Conservation (phyloP, 306 rosid genomes). For the Malus sylvestris region DNA sequence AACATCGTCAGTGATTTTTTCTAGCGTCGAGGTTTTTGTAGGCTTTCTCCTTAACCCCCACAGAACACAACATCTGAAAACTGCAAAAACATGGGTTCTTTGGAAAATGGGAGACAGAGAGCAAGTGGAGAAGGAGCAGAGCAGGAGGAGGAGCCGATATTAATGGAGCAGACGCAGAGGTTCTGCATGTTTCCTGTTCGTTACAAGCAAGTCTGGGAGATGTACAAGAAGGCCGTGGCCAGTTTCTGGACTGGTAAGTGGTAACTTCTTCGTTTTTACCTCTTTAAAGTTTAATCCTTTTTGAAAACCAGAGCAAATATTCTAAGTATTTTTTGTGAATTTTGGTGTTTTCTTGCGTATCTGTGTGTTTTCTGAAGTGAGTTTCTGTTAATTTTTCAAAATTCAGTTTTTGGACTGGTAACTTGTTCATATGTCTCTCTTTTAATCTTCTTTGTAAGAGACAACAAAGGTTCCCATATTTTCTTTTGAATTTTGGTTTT, state of each 20-base stretch:
- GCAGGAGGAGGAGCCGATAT: slow-evolving; percentile 49
- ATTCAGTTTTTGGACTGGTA: neutral
- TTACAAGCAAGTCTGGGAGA: slow-evolving; percentile 76
- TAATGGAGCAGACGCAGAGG: slow-evolving; percentile 64
- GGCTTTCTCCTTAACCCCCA: slow-evolving; percentile 11
- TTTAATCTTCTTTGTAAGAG: neutral
- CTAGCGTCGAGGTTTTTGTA: slow-evolving; percentile 10
- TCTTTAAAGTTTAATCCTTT: neutral
- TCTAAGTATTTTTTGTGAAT: neutral
- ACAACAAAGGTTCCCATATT: neutral
- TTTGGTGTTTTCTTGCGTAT: neutral
- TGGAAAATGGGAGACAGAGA: slow-evolving; percentile 25
- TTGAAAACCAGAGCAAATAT: no score
- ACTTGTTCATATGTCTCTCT: no score
- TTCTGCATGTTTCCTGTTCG: slow-evolving; percentile 84
- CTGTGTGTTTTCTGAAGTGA: neutral
- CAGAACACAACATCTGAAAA: neutral
- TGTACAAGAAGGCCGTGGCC: slow-evolving; percentile 92
- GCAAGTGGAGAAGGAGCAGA: neutral
- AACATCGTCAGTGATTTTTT: neutral
- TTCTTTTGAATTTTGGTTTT: neutral
- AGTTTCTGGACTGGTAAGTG: slow-evolving; percentile 96
- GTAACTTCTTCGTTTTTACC: slow-evolving; percentile 22
- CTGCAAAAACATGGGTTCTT: slow-evolving; percentile 44
- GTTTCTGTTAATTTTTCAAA: neutral